Evolutionary conservation across 805 yeast genomes (phyloP).

Genomic region (Brettanomyces naardenensis): DNA sequence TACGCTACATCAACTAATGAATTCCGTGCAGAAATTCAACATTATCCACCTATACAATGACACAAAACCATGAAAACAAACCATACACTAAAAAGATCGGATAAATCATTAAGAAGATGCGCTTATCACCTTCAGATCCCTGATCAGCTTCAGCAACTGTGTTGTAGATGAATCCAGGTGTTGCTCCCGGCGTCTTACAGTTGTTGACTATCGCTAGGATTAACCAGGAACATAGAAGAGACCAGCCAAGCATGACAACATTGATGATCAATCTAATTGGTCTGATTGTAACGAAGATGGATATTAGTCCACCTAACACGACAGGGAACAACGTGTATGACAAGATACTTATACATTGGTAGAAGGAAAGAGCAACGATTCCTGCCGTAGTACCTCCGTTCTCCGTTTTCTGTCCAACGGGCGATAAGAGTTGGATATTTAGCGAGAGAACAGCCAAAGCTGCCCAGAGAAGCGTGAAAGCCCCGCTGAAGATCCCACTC

Average conservation of each 20-base stretch:
- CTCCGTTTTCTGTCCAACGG: slow-evolving; percentile 28
- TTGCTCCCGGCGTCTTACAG: slow-evolving; percentile 21
- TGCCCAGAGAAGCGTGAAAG: slow-evolving; percentile 46
- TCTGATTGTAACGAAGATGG: slow-evolving; percentile 36
- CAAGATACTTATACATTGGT: slow-evolving; percentile 48
- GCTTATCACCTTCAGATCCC: slow-evolving; percentile 43
- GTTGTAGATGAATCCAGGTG: slow-evolving; percentile 13
- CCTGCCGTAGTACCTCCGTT: slow-evolving; percentile 22
- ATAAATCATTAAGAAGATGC: slow-evolving; percentile 44
- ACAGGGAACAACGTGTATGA: slow-evolving; percentile 52
- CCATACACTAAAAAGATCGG: slow-evolving; percentile 47
- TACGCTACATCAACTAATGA: not conserved
- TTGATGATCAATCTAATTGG: slow-evolving; percentile 33
- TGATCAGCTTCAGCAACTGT: slow-evolving; percentile 8
- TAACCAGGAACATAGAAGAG: slow-evolving; percentile 43
- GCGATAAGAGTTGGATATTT: slow-evolving; percentile 48
- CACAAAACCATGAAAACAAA: slow-evolving; percentile 45
- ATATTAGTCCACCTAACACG: slow-evolving; percentile 37
- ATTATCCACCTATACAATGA: slow-evolving; percentile 28
- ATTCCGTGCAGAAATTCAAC: not conserved
- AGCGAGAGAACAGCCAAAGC: slow-evolving; percentile 40
- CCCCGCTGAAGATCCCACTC: slow-evolving; percentile 45
- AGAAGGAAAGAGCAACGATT: slow-evolving; percentile 36
- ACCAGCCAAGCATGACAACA: slow-evolving; percentile 39
- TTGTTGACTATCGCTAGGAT: slow-evolving; percentile 38